Conservation (phyloP, 257 asterid species). For the Nicotiana noctiflora region DNA sequence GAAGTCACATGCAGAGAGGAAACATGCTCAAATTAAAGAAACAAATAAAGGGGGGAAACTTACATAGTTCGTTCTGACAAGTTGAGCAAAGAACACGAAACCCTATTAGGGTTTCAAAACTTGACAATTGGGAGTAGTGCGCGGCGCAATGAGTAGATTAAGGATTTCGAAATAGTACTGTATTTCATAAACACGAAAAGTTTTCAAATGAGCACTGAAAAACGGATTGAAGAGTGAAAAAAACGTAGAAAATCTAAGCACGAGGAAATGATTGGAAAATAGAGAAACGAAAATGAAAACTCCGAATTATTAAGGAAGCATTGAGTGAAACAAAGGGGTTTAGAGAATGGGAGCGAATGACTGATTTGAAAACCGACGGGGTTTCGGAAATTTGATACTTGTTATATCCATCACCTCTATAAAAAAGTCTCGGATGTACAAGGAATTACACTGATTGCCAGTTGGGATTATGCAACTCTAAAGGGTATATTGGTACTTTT, state of each 20-base stretch:
- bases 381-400: neutral
- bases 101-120: conserved; percentile 4
- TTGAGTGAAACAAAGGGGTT: no score
- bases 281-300: neutral
- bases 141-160: neutral
- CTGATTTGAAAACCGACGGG: neutral
- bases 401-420: neutral
- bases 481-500: conserved; percentile 3
- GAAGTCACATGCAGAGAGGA: neutral
- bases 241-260: neutral
- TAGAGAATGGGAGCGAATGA: neutral
- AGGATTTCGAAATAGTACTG: neutral
- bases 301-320: neutral
- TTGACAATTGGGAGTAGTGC: neutral
- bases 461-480: neutral
- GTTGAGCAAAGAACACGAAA: neutral
- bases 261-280: neutral
- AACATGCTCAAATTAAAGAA: neutral
- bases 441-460: neutral
- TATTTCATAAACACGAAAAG: neutral
- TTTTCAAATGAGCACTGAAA: neutral
- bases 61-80: neutral
- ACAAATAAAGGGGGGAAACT: neutral
- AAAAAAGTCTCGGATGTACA: neutral
- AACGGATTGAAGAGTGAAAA: neutral